Conservation (phyloP, 2,329 filamentous ascomycete genomes). For the Epichloe uncinata region DNA sequence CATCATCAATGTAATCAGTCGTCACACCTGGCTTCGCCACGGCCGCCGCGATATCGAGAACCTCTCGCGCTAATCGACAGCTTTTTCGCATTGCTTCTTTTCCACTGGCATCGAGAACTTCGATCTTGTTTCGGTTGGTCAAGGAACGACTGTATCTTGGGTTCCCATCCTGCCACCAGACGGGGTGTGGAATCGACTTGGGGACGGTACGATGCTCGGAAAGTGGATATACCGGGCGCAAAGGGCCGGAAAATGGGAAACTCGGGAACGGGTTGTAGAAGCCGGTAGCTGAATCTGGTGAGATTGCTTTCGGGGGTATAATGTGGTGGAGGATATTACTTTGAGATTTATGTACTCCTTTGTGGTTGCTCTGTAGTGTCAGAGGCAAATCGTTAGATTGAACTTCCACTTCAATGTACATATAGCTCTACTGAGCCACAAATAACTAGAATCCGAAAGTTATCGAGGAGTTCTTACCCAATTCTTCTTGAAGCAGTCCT, state of each 20-base stretch:
- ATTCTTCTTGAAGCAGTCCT: slow-evolving; percentile 97
- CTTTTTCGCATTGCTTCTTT: slow-evolving; percentile 89
- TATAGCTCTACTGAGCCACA: not conserved
- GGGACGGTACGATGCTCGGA: slow-evolving; percentile 62
- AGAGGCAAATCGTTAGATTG: not conserved
- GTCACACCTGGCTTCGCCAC: slow-evolving; percentile 83
- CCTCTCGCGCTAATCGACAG: slow-evolving; percentile 75
- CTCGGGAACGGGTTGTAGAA: slow-evolving; percentile 85
- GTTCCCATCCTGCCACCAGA: slow-evolving; percentile 79
- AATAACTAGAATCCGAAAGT: not conserved
- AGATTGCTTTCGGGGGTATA: slow-evolving; percentile 67
- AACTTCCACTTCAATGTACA: not conserved
- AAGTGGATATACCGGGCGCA: slow-evolving; percentile 80
- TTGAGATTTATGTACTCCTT: slow-evolving; percentile 57
- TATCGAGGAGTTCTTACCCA: slow-evolving; percentile 53
- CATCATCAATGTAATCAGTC: slow-evolving; percentile 86
- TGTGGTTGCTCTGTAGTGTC: slow-evolving; percentile 61
- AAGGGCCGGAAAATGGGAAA: slow-evolving; percentile 65
- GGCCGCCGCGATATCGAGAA: slow-evolving; percentile 79
- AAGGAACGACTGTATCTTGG: slow-evolving; percentile 47
- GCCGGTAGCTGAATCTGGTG: slow-evolving; percentile 83
- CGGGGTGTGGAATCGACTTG: slow-evolving; percentile 67
- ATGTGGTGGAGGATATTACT: slow-evolving; percentile 60
- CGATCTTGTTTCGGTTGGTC: slow-evolving; percentile 65
- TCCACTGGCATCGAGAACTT: slow-evolving; percentile 64